phyloP scores from a whole-genome alignment of 78 protist species.

The Dictyostelium discoideum region dicty_2.7 NC_007089.4:5659001-5659500 shows the following conservation, averaged over 20 bases:
- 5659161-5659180: constrained; percentile 33
- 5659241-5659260: neutral
- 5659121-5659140: constrained; percentile 39
- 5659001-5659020: neutral
- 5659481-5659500: too few species aligned
- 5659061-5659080: too few species aligned
- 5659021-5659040: too few species aligned
- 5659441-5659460: neutral
- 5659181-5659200: constrained; percentile 16
- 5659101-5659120: constrained; percentile 39
- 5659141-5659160: constrained; percentile 61
- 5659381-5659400: neutral
- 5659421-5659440: neutral
- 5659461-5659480: too few species aligned
- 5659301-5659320: neutral
- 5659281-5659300: neutral
- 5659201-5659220: constrained; percentile 57
- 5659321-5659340: neutral
- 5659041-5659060: too few species aligned
- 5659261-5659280: neutral
- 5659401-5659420: neutral
- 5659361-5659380: neutral
- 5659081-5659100: constrained; percentile 56
- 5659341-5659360: constrained; percentile 10
- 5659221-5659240: constrained; percentile 14